These are phyloP conservation scores for Russula virescens DNA, from an alignment of 768 basidiomycete species.

Conservation along the genomic window DNA sequence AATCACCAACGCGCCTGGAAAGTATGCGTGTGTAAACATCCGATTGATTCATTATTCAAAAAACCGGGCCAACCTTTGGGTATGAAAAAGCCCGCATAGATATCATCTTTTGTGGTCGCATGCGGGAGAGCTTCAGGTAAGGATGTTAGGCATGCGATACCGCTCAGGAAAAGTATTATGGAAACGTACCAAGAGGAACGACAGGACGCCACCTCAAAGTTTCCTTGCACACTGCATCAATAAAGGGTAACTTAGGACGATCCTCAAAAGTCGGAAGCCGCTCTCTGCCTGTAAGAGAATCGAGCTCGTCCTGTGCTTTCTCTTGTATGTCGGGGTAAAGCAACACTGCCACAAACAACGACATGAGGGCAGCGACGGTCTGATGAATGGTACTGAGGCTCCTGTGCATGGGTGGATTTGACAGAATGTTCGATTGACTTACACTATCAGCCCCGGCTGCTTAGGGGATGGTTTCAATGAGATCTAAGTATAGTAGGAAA, in stretches of 20 bases:
- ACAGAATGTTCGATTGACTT: not conserved
- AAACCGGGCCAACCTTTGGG: constrained; percentile 1
- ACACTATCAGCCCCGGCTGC: not conserved
- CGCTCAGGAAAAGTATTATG: too few species aligned
- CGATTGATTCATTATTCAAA: not conserved
- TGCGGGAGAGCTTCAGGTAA: not conserved
- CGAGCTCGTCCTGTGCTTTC: constrained; percentile 2
- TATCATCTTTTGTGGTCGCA: not conserved
- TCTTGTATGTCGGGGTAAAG: not conserved
- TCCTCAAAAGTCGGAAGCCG: constrained; percentile 16
- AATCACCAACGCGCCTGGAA: not conserved
- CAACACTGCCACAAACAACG: not conserved
- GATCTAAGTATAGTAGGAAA: too few species aligned
- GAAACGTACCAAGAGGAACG: not conserved
- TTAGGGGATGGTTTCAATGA: not conserved
- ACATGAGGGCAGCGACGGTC: not conserved
- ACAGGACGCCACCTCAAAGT: constrained; percentile 1
- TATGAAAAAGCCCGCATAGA: constrained; percentile 7
- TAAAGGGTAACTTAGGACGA: not conserved
- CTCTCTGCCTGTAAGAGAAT: not conserved
- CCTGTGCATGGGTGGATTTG: too few species aligned
- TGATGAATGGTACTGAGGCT: not conserved
- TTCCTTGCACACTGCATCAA: not conserved
- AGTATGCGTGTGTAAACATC: not conserved
- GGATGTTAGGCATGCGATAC: not conserved